Percentiles rank a stretch among this genome's conserved stretches.
phyloP scores from a whole-genome alignment of 352 stramenopile species.

The Pythium pectinolyticum region DNA sequence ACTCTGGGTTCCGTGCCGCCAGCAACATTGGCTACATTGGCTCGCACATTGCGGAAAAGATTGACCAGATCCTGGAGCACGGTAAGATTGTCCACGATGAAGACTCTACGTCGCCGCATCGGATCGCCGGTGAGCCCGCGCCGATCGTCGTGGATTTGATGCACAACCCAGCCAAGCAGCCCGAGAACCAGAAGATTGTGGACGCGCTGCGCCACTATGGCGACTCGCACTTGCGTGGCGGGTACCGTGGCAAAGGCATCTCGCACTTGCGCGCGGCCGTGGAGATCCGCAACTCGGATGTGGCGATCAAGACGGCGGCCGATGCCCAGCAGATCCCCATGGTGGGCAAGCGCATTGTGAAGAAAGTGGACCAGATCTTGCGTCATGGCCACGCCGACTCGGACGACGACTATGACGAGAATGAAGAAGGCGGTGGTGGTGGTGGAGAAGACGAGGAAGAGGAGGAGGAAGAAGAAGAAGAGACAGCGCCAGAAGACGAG shows the following conservation, averaged over 20 bases:
- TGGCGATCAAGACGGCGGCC: slow-evolving; percentile 44
- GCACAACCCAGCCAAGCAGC: slow-evolving; percentile 48
- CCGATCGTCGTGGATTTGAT: slow-evolving; percentile 74
- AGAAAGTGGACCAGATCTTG: slow-evolving; percentile 80
- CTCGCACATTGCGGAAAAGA: slow-evolving; percentile 74
- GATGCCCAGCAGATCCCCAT: slow-evolving; percentile 62
- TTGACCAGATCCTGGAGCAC: slow-evolving; percentile 73
- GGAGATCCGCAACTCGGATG: slow-evolving; percentile 56
- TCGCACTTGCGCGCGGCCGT: slow-evolving; percentile 70
- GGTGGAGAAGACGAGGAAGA: slow-evolving; percentile 32
- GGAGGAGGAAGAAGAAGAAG: slow-evolving; percentile 32
- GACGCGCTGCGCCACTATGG: slow-evolving; percentile 68
- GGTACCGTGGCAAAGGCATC: slow-evolving; percentile 66
- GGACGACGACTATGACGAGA: slow-evolving; percentile 60
- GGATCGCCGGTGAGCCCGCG: slow-evolving; percentile 45
- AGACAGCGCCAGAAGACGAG: slow-evolving; percentile 36
- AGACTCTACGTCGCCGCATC: slow-evolving; percentile 30
- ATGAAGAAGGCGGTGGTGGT: slow-evolving; percentile 44
- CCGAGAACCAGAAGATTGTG: slow-evolving; percentile 72
- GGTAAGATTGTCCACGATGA: slow-evolving; percentile 60
- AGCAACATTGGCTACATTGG: slow-evolving; percentile 55
- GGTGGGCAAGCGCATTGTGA: slow-evolving; percentile 52
- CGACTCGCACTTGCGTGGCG: slow-evolving; percentile 66
- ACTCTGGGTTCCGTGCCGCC: slow-evolving; percentile 46
- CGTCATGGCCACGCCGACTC: slow-evolving; percentile 66